Conservation (phyloP, 208 protist genomes). For the Crithidia fasciculata region DNA sequence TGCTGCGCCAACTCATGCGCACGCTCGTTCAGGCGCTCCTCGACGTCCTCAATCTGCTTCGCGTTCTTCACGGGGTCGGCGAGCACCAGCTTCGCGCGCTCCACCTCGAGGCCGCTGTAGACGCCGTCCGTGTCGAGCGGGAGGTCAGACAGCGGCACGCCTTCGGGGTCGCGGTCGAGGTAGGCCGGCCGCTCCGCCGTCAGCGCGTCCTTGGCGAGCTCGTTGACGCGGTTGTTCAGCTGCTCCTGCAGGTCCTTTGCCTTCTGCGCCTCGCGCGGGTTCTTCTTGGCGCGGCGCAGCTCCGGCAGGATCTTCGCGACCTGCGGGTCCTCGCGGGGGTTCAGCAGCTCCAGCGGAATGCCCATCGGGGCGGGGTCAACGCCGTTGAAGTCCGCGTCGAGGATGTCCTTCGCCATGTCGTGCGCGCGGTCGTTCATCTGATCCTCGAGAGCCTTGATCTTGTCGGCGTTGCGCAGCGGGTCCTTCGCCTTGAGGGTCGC, state of each 20-base stretch:
- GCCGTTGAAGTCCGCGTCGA: slow-evolving; percentile 62
- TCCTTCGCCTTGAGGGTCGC: slow-evolving; percentile 66
- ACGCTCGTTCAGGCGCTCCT: slow-evolving; percentile 67
- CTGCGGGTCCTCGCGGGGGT: slow-evolving; percentile 54
- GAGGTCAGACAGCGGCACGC: slow-evolving; percentile 60
- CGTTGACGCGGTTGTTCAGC: slow-evolving; percentile 57
- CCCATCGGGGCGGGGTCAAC: slow-evolving; percentile 58
- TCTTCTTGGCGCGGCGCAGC: slow-evolving; percentile 63
- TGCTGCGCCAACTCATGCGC: slow-evolving; percentile 63
- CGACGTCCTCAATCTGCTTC: slow-evolving; percentile 59
- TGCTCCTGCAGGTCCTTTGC: slow-evolving; percentile 51
- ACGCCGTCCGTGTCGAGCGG: slow-evolving; percentile 68
- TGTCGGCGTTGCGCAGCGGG: slow-evolving; percentile 53
- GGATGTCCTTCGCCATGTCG: slow-evolving; percentile 53
- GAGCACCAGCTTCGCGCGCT: slow-evolving; percentile 72
- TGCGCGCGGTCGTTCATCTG: slow-evolving; percentile 67
- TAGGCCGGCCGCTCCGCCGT: slow-evolving; percentile 49
- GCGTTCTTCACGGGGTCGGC: slow-evolving; percentile 53
- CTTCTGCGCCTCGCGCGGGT: slow-evolving; percentile 42
- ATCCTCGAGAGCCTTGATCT: slow-evolving; percentile 62
- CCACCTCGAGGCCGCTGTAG: slow-evolving; percentile 67
- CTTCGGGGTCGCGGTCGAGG: slow-evolving; percentile 58
- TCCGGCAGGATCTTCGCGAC: slow-evolving; percentile 66
- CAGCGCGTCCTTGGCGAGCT: slow-evolving; percentile 57
- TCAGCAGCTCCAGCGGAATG: slow-evolving; percentile 65